Evolutionary conservation across 768 basidiomycete genomes (phyloP), one percentile per base, ranked within the genome.

Genomic region (Omphalotus guepiniiformis): DNA sequence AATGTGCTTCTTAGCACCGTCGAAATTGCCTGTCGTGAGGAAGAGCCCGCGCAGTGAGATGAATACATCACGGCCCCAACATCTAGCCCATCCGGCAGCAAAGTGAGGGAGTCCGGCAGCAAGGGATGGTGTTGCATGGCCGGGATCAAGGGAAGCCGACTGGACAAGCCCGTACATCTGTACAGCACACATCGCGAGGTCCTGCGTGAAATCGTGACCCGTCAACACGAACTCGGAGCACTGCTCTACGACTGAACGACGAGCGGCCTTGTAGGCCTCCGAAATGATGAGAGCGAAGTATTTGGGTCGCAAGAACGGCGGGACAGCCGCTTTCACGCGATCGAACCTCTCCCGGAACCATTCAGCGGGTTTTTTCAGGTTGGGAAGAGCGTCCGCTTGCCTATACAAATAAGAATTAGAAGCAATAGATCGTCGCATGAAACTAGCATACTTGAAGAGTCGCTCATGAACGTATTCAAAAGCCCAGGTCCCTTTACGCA

Each of bases 91-190:
- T 4, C 85, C 84, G 6, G 86, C 71, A 1, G 90, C 73, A 61
- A 99, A 98, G 66, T 98, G 96, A 4, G 96, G 94, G 23, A 98
- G 70, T 16, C 96, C 96, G 21, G 96, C 96, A 8, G 96, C 93
- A 27, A 99, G 73, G 3, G 88, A 91, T 3, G 96, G 84, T 1
- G 82, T 84, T 2, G 76, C 62, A 54, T 76, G 75, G 1, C 61
- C 67, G 7, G 90, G 87, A 57, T 88, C 84, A 39, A 99, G 75
- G 11, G 93, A 96, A 4, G 96, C 95, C 0, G 92, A 92, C 56
- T 81, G 80, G 30, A 97, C 93, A 49, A 83, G 62, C 1, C 96
- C 96, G 56, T 95, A 78, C 91, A 98, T 92, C 63, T 93, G 90
- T 6, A 91, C 72, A 1, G 88, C 75, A 50, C 84, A 88, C 36